These are phyloP conservation scores for Theobroma cacao DNA, from an alignment of 345 rosid genomes.

Conservation along the genomic window DNA sequence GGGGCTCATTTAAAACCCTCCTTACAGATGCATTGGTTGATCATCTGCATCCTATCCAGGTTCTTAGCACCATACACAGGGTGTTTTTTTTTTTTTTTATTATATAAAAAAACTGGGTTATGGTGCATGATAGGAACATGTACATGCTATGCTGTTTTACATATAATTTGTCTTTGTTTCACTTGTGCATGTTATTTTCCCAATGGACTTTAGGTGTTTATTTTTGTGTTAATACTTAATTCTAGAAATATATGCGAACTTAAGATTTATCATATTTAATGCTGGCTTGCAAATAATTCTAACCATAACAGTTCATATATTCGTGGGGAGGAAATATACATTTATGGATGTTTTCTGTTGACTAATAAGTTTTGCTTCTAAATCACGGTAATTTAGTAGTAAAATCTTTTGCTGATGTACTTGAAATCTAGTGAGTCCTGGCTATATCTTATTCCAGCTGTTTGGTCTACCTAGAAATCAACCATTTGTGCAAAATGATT, in stretches of 20 bases:
- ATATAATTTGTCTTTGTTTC: not conserved
- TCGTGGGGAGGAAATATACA: not conserved
- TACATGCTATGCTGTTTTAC: not conserved
- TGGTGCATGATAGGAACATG: not conserved
- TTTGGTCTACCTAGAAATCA: not conserved
- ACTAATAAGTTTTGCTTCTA: not conserved
- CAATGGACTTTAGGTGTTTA: not conserved
- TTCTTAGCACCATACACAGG: slow-evolving; percentile 10
- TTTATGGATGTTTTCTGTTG: not conserved
- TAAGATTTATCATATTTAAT: not conserved
- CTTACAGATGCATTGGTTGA: slow-evolving; percentile 74
- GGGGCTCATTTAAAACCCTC: slow-evolving; percentile 77
- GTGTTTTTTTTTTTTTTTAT: too few relatives aligned
- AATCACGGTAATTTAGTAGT: not conserved
- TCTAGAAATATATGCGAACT: not conserved
- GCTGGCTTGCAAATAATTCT: not conserved
- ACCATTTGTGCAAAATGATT: not conserved
- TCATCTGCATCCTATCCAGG: slow-evolving; percentile 91
- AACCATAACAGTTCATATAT: not conserved
- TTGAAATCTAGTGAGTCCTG: not conserved
- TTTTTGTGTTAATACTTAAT: not conserved
- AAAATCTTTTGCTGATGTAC: not conserved
- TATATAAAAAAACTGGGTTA: not conserved
- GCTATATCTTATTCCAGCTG: not conserved
- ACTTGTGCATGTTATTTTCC: not conserved